Percentiles rank a stretch among this genome's conserved stretches.
These are phyloP conservation scores for Desmodesmus armatus DNA, from an alignment of 139 green algal species.

Conservation along the genomic window DNA sequence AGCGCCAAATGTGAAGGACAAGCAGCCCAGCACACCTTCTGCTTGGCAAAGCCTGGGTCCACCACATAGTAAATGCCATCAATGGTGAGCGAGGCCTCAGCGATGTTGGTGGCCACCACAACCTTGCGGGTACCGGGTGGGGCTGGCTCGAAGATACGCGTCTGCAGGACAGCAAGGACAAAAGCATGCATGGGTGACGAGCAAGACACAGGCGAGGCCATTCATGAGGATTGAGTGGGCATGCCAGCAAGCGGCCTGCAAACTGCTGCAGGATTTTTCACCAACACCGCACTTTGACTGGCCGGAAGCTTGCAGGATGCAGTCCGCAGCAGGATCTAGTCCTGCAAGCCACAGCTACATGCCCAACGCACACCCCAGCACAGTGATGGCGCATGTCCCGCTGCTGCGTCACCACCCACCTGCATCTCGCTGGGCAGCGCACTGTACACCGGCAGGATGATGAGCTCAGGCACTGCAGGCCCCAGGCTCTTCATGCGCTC, in stretches of 20 bases:
- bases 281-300: too few species aligned
- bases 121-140: slow-evolving; percentile 93
- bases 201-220: too few species aligned
- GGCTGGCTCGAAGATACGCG: slow-evolving; percentile 95
- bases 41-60: slow-evolving; percentile 84
- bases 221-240: background rate
- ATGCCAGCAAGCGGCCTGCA: background rate
- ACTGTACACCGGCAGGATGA: slow-evolving; percentile 95
- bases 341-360: too few species aligned
- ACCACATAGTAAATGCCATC: slow-evolving; percentile 99
- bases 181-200: slow-evolving; percentile 59
- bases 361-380: background rate
- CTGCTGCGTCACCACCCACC: too few species aligned
- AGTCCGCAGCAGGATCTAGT: too few species aligned
- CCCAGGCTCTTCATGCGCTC: slow-evolving; percentile 96
- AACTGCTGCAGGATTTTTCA: background rate
- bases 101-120: slow-evolving; percentile 99
- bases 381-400: too few species aligned
- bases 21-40: too few species aligned
- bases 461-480: slow-evolving; percentile 90
- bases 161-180: slow-evolving; percentile 67
- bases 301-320: background rate
- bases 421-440: slow-evolving; percentile 64
- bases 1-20: too few species aligned
- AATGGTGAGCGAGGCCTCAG: slow-evolving; percentile 97